These are phyloP conservation scores for Solanum rostratum DNA, from an alignment of 257 asterid species.

Conservation along the genomic window DNA sequence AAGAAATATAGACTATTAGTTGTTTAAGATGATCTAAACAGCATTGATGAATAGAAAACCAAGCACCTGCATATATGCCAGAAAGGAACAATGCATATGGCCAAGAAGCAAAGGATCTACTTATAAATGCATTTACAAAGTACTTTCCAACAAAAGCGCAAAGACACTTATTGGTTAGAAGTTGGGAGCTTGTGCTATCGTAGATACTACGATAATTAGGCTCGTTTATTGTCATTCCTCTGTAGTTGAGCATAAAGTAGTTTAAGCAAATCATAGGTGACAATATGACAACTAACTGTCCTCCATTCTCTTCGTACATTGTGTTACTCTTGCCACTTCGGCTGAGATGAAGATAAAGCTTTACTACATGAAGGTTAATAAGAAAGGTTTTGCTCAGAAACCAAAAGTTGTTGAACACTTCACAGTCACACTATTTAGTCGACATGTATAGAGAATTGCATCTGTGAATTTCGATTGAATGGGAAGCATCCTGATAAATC, in stretches of 20 bases:
- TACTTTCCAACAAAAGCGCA: not conserved
- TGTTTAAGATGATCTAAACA: not conserved
- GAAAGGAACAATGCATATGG: not conserved
- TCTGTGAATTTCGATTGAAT: not conserved
- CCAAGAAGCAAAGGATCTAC: not conserved
- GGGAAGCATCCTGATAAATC: not conserved
- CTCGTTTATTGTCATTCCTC: not conserved
- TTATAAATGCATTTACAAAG: not conserved
- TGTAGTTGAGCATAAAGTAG: not conserved
- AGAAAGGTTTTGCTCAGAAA: not conserved
- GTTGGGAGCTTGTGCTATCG: not conserved
- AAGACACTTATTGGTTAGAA: not conserved
- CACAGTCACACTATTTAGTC: not conserved
- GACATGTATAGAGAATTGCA: not conserved
- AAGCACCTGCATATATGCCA: not conserved
- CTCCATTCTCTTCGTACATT: not conserved
- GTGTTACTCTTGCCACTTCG: not conserved
- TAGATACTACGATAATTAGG: not conserved
- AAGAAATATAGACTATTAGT: not conserved
- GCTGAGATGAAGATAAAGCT: not conserved
- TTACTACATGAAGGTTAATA: not conserved
- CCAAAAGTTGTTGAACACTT: not conserved
- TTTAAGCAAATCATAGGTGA: not conserved
- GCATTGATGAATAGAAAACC: not conserved
- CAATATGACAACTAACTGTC: not conserved